phyloP scores from a whole-genome alignment of 1,284 basidiomycete species.

The Malassezia psittaci region DNA sequence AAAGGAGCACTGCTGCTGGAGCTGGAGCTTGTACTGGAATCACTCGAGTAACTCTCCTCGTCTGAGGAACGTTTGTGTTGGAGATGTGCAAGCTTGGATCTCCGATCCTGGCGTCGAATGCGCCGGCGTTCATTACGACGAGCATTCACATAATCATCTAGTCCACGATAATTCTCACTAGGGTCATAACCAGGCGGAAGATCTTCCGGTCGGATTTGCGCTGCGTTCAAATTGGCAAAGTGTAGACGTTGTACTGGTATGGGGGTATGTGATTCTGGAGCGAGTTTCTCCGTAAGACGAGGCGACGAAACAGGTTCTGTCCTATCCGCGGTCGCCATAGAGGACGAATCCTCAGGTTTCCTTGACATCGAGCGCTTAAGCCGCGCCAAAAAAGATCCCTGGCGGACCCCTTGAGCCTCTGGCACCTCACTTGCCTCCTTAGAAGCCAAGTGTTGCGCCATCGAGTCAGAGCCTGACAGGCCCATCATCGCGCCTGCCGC shows the following conservation, averaged over 20 bases:
- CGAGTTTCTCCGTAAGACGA: neutral
- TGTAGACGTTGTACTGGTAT: conserved; percentile 23
- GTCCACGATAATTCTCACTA: conserved; percentile 38
- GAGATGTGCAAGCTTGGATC: neutral
- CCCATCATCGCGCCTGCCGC: neutral
- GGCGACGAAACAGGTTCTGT: no score
- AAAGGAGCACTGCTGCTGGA: conserved; percentile 22
- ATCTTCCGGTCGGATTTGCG: conserved; percentile 33
- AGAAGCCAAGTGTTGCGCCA: neutral
- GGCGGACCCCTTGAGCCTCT: no score
- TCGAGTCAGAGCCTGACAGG: neutral
- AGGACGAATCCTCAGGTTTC: no score
- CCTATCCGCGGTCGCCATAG: no score
- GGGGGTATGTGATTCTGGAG: conserved; percentile 6
- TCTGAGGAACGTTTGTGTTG: neutral
- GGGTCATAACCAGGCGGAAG: conserved; percentile 34
- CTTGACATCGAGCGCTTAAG: no score
- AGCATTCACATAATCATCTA: conserved; percentile 37
- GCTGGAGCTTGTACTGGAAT: conserved; percentile 16
- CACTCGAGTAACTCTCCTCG: conserved; percentile 17
- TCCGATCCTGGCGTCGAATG: conserved; percentile 11
- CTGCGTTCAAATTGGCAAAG: conserved; percentile 35
- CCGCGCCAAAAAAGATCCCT: no score
- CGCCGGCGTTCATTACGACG: conserved; percentile 24
- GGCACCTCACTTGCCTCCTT: no score